Evolutionary conservation across 805 yeast species (phyloP), one percentile per base, ranked within the genome.

Genomic region (Kluyveromyces dobzhanskii): DNA sequence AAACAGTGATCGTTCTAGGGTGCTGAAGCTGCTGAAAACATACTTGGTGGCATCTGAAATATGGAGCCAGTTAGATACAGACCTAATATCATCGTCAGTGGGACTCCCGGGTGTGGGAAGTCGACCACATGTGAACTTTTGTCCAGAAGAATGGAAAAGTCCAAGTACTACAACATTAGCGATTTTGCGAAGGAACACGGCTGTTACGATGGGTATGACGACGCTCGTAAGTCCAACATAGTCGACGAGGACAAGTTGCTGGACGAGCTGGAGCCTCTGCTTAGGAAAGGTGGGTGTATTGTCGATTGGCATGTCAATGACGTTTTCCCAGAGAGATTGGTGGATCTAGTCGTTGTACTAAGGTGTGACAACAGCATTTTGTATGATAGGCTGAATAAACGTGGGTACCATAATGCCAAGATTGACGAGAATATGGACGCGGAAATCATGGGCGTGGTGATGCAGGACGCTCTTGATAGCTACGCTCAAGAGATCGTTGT

Each of bases 281-380:
- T 88, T 35, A 81, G 80, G 38, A 67, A 76, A 46, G 99, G 99
- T n/a, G 95, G 94, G 1, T 69, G 72, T n/a, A 67, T 92, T 7
- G 70, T 92, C 10, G 99, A 92, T 61, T 92, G 98, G 98, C 99
- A 92, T 58, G 92, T 90, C 32, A 86, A 95, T 62, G 98, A 92
- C 54, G 75, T 85, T 16, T 90, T 92, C 56, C 97, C 97, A 1
- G 97, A 87, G 56, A 67, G 94, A 49, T 73, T 86, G 57, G 84
- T 92, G 37, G 99, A 92, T 60, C 69, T 92, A 45, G 97, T 92
- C 4, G 82, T 87, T 29, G 98, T 92, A 1, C 68, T 92, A 40
- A 70, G 88, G 47, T 79, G 94, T 32, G 82, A 84, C 53, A 86
- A 84, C 52, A 64, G 78, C 12, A 60, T 67, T 1, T 70, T 92